A percentile compares a stretch with the other conserved stretches of the same genome.
Conservation (phyloP, 129 eudicot species). For the Artemisia argyi region DNA sequence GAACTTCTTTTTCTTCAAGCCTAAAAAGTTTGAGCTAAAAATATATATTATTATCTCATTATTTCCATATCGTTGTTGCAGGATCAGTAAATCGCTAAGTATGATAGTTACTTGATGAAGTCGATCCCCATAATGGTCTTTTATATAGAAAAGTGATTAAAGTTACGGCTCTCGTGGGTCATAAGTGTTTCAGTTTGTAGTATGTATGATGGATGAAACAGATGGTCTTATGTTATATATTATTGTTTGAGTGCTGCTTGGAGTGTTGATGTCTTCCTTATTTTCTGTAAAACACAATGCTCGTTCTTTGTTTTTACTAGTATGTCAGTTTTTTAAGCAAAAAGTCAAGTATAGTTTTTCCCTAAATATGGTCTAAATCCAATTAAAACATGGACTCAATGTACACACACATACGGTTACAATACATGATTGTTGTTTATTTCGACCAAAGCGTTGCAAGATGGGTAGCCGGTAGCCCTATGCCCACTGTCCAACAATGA, state of each 20-base stretch:
- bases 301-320: too few relatives aligned
- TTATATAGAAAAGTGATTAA: background rate
- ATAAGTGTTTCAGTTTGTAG: constrained; percentile 1
- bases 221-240: background rate
- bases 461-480: background rate
- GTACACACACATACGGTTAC: too few relatives aligned
- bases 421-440: background rate
- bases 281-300: background rate
- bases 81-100: constrained; percentile 27
- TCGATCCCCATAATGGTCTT: background rate
- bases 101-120: constrained; percentile 14
- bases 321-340: too few relatives aligned
- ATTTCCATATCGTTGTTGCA: constrained; percentile 14
- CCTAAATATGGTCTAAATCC: background rate
- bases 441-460: background rate
- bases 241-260: background rate
- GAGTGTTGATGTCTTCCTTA: background rate
- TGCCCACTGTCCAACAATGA: background rate
- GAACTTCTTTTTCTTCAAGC: background rate
- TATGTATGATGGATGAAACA: constrained; percentile 7
- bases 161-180: background rate
- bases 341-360: too few relatives aligned
- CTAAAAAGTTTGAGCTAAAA: background rate
- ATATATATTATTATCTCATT: constrained; percentile 9
- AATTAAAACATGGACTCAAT: background rate